Conservation (phyloP, 345 rosid species). For the Zanthoxylum bungeanum region DNA sequence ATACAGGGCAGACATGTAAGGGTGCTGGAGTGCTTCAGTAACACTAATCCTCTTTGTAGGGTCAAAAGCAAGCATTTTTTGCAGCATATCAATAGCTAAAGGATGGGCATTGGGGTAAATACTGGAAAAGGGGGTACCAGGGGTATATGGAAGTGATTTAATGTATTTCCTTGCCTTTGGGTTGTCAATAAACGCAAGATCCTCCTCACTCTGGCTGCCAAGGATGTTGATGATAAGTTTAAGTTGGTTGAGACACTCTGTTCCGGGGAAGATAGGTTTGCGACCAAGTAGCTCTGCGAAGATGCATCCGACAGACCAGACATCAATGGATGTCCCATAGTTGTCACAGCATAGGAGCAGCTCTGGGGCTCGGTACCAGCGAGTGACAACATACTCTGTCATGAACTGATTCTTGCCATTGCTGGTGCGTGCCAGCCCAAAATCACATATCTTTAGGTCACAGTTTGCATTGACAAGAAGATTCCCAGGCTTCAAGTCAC, state of each 20-base stretch:
- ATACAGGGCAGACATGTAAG: conserved; percentile 68
- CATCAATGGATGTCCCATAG: conserved; percentile 79
- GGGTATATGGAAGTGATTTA: conserved; percentile 56
- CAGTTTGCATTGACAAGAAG: conserved; percentile 82
- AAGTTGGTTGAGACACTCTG: conserved; percentile 80
- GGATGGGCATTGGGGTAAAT: conserved; percentile 65
- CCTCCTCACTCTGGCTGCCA: conserved; percentile 77
- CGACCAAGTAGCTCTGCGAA: conserved; percentile 82
- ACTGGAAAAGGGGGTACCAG: conserved; percentile 45
- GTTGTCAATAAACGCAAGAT: conserved; percentile 67
- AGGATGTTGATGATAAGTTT: conserved; percentile 72
- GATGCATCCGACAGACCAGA: conserved; percentile 92
- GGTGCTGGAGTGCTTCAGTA: conserved; percentile 85
- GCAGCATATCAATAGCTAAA: conserved; percentile 67
- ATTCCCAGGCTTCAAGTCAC: conserved; percentile 91
- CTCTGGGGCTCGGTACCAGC: conserved; percentile 92
- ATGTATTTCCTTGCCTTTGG: conserved; percentile 67
- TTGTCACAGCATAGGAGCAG: conserved; percentile 87
- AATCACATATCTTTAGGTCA: conserved; percentile 81
- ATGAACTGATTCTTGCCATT: conserved; percentile 71
- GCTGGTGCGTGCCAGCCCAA: conserved; percentile 82
- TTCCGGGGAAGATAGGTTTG: conserved; percentile 77
- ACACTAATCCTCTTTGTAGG: conserved; percentile 76
- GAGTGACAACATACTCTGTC: conserved; percentile 90
- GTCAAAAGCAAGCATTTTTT: conserved; percentile 82